Evolutionary conservation across 768 basidiomycete genomes (phyloP), one percentile per base, ranked within the genome.

Genomic region (Leccinum longicurvipes): DNA sequence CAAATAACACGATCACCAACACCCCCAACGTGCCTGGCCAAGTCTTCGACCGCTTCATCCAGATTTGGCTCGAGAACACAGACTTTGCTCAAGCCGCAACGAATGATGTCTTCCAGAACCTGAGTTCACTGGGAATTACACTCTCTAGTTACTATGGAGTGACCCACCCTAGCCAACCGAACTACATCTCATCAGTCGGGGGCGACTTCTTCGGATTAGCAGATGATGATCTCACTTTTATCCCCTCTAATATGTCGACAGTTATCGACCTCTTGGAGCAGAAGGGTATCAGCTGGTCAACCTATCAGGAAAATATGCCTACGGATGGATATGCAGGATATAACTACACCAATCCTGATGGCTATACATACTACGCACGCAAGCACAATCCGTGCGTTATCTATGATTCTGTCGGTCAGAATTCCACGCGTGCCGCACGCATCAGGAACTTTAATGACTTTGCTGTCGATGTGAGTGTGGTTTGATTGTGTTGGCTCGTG

Each of bases 51-150:
- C 72, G 80, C 6, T 75, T 83, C 70, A 75, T 78, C 57, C 65
- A 78, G 61, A 82, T 86, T 54, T 85, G 81, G 81, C 72, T 87
- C 34, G 85, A 86, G 65, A 86, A 85, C 67, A 84, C 81, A 15
- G 78, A 85, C 61, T 87, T 72, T 56, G 65, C 59, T 9, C 62
- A 61, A 53, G 73, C 68, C 53, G 64, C 42, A 7, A 56, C 62
- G 15, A 53, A 58, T 59, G 49, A 69, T 15, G 66, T 66, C 15
- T 74, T 79, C 45, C 58, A 59, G 39, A 65, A 68, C 46, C 67
- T 86, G 54, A 76, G 78, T 15, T 59, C 73, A 47, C 73, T 84
- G 63, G 84, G 85, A 7, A 72, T 87, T 54, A 58, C 74, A 6
- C 67, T 82, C 17, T 67, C 57, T 42, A 76, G 75, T 48, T 82